phyloP scores from a whole-genome alignment of 768 basidiomycete species.

The Floccularia luteovirens region DNA sequence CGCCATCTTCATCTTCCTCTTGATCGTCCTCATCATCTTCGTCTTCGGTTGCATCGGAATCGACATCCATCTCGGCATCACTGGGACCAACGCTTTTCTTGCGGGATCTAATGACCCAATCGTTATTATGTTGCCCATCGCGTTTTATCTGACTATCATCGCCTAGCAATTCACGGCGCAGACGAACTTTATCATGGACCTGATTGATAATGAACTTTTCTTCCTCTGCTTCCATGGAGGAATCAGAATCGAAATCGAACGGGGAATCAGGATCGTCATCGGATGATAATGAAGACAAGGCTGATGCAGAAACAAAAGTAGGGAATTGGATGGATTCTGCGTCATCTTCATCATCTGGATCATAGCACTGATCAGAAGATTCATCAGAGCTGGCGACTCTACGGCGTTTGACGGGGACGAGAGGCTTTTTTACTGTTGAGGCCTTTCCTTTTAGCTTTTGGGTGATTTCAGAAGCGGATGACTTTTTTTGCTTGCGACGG shows the following conservation, averaged over 20 bases:
- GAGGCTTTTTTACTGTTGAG: not conserved
- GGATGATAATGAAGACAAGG: slow-evolving; percentile 23
- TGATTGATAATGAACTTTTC: slow-evolving; percentile 50
- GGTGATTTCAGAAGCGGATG: not conserved
- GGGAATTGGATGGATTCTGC: slow-evolving; percentile 19
- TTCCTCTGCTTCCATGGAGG: slow-evolving; percentile 54
- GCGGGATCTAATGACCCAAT: slow-evolving; percentile 66
- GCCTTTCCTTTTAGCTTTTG: not conserved
- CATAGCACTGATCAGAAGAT: slow-evolving; percentile 1
- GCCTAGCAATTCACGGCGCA: slow-evolving; percentile 54
- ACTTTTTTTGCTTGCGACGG: not conserved
- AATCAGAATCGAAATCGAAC: slow-evolving; percentile 40
- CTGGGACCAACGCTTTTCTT: slow-evolving; percentile 62
- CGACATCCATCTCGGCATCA: slow-evolving; percentile 59
- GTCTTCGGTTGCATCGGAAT: slow-evolving; percentile 46
- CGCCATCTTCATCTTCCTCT: slow-evolving; percentile 40
- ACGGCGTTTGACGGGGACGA: not conserved
- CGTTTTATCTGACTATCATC: slow-evolving; percentile 35
- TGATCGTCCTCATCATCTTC: slow-evolving; percentile 31
- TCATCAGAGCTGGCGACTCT: not conserved
- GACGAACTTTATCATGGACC: slow-evolving; percentile 39
- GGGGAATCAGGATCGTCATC: slow-evolving; percentile 22
- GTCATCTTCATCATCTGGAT: slow-evolving; percentile 20
- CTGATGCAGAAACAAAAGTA: slow-evolving; percentile 21
- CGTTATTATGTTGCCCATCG: slow-evolving; percentile 28